A percentile compares a stretch with the other conserved stretches of the same genome.
These are phyloP conservation scores for Diospyros lotus DNA, from an alignment of 148 eudicot species.

Conservation along the genomic window DNA sequence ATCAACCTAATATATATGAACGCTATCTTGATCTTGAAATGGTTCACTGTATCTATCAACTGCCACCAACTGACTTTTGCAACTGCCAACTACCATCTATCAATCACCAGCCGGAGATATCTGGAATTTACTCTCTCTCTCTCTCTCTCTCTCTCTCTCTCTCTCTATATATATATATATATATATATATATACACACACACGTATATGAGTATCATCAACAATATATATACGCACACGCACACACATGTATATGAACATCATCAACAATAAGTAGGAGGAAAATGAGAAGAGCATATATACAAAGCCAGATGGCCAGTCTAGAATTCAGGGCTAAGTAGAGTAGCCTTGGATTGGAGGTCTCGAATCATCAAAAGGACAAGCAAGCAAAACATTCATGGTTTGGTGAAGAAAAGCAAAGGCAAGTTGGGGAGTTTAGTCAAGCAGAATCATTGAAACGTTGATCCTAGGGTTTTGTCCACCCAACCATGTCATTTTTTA, in stretches of 20 bases:
- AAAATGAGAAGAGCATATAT: not conserved
- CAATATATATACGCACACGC: not conserved
- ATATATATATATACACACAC: not conserved
- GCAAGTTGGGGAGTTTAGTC: slow-evolving; percentile 8
- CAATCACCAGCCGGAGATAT: not conserved
- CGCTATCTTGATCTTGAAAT: not conserved
- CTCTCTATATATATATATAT: too few species aligned
- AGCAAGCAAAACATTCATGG: not conserved
- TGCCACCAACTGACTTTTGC: slow-evolving; percentile 7
- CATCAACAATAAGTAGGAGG: not conserved
- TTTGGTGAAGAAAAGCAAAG: slow-evolving; percentile 13
- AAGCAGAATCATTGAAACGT: slow-evolving; percentile 6
- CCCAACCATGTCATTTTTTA: not conserved
- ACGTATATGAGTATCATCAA: not conserved
- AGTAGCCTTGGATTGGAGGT: not conserved
- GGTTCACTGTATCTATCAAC: not conserved
- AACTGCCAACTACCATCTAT: slow-evolving; percentile 3
- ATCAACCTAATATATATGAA: too few species aligned
- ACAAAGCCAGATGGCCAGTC: not conserved
- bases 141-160: not conserved
- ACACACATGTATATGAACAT: too few species aligned
- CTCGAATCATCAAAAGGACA: slow-evolving; percentile 5
- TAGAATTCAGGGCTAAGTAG: not conserved
- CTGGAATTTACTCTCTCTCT: not conserved
- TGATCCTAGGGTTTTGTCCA: slow-evolving; percentile 7